Conservation (phyloP, 768 basidiomycete species). For the Mycena capillaripes region DNA sequence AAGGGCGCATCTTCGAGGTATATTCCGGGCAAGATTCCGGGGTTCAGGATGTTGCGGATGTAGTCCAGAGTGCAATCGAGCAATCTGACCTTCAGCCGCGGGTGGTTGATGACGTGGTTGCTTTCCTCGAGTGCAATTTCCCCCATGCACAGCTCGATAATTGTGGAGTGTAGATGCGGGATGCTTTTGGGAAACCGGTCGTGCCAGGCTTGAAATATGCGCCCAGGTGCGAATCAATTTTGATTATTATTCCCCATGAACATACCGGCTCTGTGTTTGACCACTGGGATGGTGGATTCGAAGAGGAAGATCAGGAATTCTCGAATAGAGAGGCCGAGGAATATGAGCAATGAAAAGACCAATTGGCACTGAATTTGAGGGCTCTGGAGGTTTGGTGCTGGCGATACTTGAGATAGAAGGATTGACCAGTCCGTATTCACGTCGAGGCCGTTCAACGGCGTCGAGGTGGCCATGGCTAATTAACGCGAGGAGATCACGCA, state of each 20-base stretch:
- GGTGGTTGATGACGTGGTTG: constrained; percentile 17
- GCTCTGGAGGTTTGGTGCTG: background rate
- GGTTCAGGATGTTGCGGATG: background rate
- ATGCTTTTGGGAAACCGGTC: no score
- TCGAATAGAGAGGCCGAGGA: no score
- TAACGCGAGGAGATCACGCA: background rate
- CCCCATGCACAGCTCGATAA: constrained; percentile 1
- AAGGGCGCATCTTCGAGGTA: background rate
- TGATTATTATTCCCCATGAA: no score
- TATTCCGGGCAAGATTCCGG: background rate
- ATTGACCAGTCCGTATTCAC: background rate
- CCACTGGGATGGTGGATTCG: no score
- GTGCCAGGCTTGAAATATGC: no score
- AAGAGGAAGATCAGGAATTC: no score
- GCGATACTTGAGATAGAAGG: background rate
- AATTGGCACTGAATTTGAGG: no score
- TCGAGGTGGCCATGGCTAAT: background rate
- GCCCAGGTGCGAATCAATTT: no score
- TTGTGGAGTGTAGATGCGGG: background rate
- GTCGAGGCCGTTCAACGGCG: background rate
- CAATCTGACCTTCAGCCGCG: constrained; percentile 11
- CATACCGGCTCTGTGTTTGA: background rate
- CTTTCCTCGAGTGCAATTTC: constrained; percentile 28
- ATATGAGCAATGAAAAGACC: no score
- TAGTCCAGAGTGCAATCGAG: background rate